phyloP scores from a whole-genome alignment of 805 yeast species.

The Cyberlindnera bimundalis region DNA sequence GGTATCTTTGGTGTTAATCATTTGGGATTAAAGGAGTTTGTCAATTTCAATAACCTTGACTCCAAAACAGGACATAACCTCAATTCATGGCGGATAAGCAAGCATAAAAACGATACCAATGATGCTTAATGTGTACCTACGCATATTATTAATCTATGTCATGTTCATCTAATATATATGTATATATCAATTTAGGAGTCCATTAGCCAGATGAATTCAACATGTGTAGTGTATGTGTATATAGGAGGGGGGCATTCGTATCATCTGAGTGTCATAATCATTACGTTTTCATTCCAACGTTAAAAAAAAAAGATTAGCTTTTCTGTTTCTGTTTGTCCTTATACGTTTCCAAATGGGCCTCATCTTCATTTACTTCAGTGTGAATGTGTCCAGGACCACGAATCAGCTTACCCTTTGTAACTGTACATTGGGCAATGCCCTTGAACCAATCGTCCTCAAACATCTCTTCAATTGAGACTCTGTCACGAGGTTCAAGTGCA shows the following conservation, averaged over 20 bases:
- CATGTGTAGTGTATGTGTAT: too few relatives aligned
- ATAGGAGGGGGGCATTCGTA: too few relatives aligned
- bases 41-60: constrained; percentile 12
- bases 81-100: constrained; percentile 17
- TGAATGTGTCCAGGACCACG: constrained; percentile 50
- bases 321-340: constrained; percentile 21
- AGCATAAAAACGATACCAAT: constrained; percentile 5
- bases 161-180: too few relatives aligned
- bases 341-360: constrained; percentile 42
- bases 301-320: not conserved
- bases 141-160: too few relatives aligned
- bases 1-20: constrained; percentile 34
- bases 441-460: constrained; percentile 68
- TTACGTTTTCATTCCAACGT: not conserved
- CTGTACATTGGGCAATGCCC: constrained; percentile 60
- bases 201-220: too few relatives aligned
- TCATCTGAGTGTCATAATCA: not conserved
- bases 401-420: constrained; percentile 35
- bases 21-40: constrained; percentile 7
- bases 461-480: constrained; percentile 68
- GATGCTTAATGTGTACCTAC: too few relatives aligned
- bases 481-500: constrained; percentile 51
- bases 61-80: constrained; percentile 12
- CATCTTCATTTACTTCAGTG: constrained; percentile 45
- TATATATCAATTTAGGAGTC: too few relatives aligned